Conservation (phyloP, 345 rosid species). For the Moricandia moricandioides region DNA sequence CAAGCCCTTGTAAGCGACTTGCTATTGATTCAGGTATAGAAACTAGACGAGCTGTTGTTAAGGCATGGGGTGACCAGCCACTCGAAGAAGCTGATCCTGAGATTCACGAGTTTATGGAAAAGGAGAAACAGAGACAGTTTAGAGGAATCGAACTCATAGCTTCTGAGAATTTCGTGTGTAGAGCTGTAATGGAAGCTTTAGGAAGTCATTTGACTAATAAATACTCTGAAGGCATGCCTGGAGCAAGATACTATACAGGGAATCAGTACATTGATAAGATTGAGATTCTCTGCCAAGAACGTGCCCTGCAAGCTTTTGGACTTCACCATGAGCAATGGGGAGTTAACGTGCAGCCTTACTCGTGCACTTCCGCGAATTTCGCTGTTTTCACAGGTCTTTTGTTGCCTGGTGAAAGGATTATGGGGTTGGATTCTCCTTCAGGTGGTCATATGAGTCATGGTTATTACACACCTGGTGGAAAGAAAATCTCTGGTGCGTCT, state of each 20-base stretch:
- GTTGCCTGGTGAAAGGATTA: conserved; percentile 63
- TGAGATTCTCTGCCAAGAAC: conserved; percentile 61
- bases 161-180: conserved; percentile 76
- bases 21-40: conserved; percentile 38
- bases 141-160: conserved; percentile 74
- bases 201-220: conserved; percentile 78
- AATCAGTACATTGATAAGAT: conserved; percentile 71
- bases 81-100: conserved; percentile 58
- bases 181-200: conserved; percentile 73
- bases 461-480: conserved; percentile 66
- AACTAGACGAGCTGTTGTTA: conserved; percentile 34
- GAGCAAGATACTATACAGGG: conserved; percentile 69
- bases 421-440: conserved; percentile 78
- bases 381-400: conserved; percentile 65
- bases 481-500: conserved; percentile 71
- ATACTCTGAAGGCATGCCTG: conserved; percentile 72
- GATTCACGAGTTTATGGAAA: conserved; percentile 53
- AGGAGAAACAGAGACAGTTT: conserved; percentile 60
- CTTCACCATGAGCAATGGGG: conserved; percentile 65
- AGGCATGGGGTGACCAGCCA: conserved; percentile 56
- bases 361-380: conserved; percentile 76
- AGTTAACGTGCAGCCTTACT: conserved; percentile 81
- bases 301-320: conserved; percentile 64
- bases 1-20: conserved; percentile 29
- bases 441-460: conserved; percentile 87